A percentile compares a stretch with the other conserved stretches of the same genome.
Conservation (phyloP, 1,284 basidiomycete species). For the Vanrija sp. region DNA sequence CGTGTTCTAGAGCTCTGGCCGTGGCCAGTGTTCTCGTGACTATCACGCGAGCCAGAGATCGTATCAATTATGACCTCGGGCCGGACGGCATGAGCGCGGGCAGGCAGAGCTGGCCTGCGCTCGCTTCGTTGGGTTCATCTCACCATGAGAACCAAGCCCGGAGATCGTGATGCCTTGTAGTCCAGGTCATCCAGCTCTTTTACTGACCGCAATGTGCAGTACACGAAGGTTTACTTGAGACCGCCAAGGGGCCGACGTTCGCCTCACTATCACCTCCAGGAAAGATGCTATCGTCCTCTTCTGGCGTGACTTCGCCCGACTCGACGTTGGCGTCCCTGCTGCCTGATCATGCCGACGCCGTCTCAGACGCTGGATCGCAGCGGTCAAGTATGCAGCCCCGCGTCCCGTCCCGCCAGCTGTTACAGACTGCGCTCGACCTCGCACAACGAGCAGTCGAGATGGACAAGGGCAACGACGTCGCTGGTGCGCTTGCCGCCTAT, state of each 20-base stretch:
- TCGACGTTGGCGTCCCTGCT: conserved; percentile 15
- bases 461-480: conserved; percentile 48
- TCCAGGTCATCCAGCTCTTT: background rate
- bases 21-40: background rate
- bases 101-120: too few species aligned
- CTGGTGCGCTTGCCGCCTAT: conserved; percentile 45
- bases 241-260: background rate
- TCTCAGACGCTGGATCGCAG: conserved; percentile 9
- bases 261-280: background rate
- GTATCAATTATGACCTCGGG: background rate
- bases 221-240: background rate
- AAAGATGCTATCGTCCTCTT: background rate
- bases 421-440: conserved; percentile 48
- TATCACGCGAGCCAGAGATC: background rate
- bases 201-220: background rate
- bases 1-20: background rate
- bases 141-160: too few species aligned
- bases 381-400: conserved; percentile 22
- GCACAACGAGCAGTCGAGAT: conserved; percentile 50
- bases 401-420: conserved; percentile 43
- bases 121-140: too few species aligned
- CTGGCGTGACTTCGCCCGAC: background rate
- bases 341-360: conserved; percentile 8
- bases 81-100: too few species aligned
- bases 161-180: background rate